phyloP scores from a whole-genome alignment of 1,284 basidiomycete species.

The Cryptococcus sp. region DNA sequence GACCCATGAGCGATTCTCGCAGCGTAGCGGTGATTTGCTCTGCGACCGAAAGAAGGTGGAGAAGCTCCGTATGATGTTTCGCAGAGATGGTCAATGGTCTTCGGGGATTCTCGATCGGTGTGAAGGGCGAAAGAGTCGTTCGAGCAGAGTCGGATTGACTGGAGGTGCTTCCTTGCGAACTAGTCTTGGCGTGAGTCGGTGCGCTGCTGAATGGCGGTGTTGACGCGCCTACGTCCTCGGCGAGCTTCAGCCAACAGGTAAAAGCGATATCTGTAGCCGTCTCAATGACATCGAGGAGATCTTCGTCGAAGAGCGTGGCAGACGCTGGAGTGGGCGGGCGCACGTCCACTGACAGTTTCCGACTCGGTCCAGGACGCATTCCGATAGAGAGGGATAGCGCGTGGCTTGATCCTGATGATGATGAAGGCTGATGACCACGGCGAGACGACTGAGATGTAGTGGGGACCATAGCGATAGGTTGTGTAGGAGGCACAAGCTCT shows the following conservation, averaged over 20 bases:
- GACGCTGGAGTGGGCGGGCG: constrained; percentile 51
- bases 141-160: constrained; percentile 20
- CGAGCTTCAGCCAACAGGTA: constrained; percentile 55
- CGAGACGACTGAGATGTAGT: constrained; percentile 22
- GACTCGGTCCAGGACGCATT: constrained; percentile 13
- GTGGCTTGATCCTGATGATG: constrained; percentile 42
- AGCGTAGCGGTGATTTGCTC: constrained; percentile 44
- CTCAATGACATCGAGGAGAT: constrained; percentile 56
- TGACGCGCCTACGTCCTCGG: constrained; percentile 53
- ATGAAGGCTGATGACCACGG: constrained; percentile 35
- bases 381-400: constrained; percentile 20
- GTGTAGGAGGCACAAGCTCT: constrained; percentile 10
- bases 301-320: constrained; percentile 54
- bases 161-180: constrained; percentile 25
- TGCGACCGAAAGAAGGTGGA: constrained; percentile 44
- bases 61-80: constrained; percentile 42
- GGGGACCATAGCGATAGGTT: constrained; percentile 27
- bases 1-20: constrained; percentile 43
- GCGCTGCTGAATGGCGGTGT: constrained; percentile 19
- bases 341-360: constrained; percentile 48
- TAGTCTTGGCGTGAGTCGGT: constrained; percentile 19
- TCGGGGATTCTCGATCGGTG: constrained; percentile 12
- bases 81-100: constrained; percentile 40
- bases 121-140: constrained; percentile 10
- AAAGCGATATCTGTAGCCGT: constrained; percentile 55